Evolutionary conservation across 1,284 basidiomycete genomes (phyloP).

Genomic region (Chalciporus sp.): DNA sequence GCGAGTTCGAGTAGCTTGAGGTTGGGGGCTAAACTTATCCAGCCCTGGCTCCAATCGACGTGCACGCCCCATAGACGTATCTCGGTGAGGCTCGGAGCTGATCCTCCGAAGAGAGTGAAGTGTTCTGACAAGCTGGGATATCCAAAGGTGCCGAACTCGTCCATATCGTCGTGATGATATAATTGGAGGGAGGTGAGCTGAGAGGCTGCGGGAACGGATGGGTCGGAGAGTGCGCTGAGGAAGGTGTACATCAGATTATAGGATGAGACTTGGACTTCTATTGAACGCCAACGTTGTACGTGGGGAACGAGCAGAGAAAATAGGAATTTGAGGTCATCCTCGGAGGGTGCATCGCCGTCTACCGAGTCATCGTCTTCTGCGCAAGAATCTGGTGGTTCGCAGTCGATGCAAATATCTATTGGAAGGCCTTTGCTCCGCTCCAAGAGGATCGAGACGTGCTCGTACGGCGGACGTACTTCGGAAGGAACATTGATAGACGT

Average conservation of each 20-base stretch:
- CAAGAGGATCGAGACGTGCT: slow-evolving; percentile 12
- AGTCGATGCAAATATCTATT: slow-evolving; percentile 25
- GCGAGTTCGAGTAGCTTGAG: slow-evolving; percentile 56
- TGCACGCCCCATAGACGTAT: slow-evolving; percentile 65
- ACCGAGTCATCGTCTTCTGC: slow-evolving; percentile 17
- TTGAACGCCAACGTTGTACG: slow-evolving; percentile 50
- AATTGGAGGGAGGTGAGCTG: slow-evolving; percentile 52
- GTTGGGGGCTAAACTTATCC: slow-evolving; percentile 39
- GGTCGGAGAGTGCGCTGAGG: slow-evolving; percentile 42
- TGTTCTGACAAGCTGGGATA: slow-evolving; percentile 38
- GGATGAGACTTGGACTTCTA: slow-evolving; percentile 46
- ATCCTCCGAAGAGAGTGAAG: slow-evolving; percentile 54
- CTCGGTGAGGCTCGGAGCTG: slow-evolving; percentile 51
- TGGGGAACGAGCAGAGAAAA: slow-evolving; percentile 54
- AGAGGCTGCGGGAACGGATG: slow-evolving; percentile 46
- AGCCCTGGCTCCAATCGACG: slow-evolving; percentile 55
- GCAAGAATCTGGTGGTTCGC: slow-evolving; percentile 6
- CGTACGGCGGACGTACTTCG: slow-evolving; percentile 15
- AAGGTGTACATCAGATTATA: slow-evolving; percentile 51
- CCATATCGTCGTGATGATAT: slow-evolving; percentile 48
- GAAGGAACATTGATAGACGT: slow-evolving; percentile 21
- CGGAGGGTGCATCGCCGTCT: slow-evolving; percentile 18
- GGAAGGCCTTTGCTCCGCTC: slow-evolving; percentile 29
- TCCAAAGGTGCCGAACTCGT: slow-evolving; percentile 39
- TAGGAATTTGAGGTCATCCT: slow-evolving; percentile 40